Conservation (phyloP, 1,284 basidiomycete species). For the Ganoderma multipileum region DNA sequence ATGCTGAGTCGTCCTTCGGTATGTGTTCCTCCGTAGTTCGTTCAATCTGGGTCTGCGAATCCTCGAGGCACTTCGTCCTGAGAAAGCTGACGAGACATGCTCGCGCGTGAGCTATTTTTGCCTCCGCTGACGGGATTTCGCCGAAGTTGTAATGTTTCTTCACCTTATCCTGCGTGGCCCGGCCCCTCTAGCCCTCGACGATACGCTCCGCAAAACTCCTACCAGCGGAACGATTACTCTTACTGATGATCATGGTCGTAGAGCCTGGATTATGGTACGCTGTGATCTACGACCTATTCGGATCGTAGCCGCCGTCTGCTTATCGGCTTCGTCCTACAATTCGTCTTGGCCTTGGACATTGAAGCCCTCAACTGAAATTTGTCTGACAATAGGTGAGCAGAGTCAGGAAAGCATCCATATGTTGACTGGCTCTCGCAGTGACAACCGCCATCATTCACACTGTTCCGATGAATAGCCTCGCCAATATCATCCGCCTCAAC, state of each 20-base stretch:
- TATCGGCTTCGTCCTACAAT: not conserved
- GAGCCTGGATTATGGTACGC: not conserved
- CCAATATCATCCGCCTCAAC: slow-evolving; percentile 26
- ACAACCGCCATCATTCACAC: not conserved
- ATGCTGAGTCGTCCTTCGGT: not conserved
- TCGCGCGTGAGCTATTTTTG: slow-evolving; percentile 19
- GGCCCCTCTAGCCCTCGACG: not conserved
- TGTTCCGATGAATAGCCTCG: slow-evolving; percentile 26
- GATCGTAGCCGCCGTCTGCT: not conserved
- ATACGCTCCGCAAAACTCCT: not conserved
- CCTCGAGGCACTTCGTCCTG: not conserved
- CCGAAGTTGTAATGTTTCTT: slow-evolving; percentile 13
- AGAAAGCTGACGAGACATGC: not conserved
- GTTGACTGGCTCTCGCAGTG: not conserved
- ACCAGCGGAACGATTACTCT: not conserved
- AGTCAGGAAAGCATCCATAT: not conserved
- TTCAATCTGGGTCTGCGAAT: not conserved
- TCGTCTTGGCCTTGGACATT: not conserved
- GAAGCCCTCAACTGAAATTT: not conserved
- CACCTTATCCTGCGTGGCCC: not conserved
- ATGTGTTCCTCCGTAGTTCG: not conserved
- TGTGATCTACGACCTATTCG: too few species aligned
- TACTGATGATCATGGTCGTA: not conserved
- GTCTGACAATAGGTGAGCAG: not conserved
- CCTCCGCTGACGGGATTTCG: slow-evolving; percentile 14